Percentiles rank a stretch among this genome's conserved stretches.
Evolutionary conservation across 2,329 filamentous ascomycete species (phyloP).

Genomic region (Xylariaceae sp.): DNA sequence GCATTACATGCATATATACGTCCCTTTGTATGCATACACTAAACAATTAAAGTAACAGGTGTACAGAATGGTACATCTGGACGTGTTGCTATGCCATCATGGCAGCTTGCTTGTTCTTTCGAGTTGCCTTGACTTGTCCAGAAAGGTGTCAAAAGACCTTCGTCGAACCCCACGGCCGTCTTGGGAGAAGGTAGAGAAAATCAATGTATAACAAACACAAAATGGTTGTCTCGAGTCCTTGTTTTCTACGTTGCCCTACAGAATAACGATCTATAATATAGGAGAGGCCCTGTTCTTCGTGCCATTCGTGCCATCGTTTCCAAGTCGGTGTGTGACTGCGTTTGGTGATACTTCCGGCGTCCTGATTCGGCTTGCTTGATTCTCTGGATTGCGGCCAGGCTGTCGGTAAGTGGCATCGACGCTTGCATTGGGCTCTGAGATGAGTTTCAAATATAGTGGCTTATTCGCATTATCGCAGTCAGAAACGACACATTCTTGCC

Average conservation of each 20-base stretch:
- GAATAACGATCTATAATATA: constrained; percentile 4
- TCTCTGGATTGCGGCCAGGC: not conserved
- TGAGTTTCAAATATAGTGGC: not conserved
- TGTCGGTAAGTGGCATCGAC: constrained; percentile 5
- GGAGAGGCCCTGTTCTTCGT: constrained; percentile 5
- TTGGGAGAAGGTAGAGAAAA: constrained; percentile 4
- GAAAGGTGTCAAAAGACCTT: not conserved
- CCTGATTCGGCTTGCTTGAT: not conserved
- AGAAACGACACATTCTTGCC: not conserved
- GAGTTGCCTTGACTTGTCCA: not conserved
- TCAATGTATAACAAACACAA: constrained; percentile 3
- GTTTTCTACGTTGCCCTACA: constrained; percentile 1
- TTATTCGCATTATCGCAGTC: constrained; percentile 2
- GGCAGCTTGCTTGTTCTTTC: too few relatives aligned
- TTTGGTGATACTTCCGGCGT: not conserved
- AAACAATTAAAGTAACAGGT: not conserved
- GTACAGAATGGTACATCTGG: not conserved
- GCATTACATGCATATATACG: not conserved
- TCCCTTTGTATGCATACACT: not conserved
- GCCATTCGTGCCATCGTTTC: not conserved
- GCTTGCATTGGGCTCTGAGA: not conserved
- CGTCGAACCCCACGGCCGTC: not conserved
- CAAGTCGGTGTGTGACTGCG: not conserved
- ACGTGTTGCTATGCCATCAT: too few relatives aligned
- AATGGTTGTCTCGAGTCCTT: constrained; percentile 6